These are phyloP conservation scores for Ormosia emarginata DNA, from an alignment of 306 rosid genomes.

Conservation along the genomic window DNA sequence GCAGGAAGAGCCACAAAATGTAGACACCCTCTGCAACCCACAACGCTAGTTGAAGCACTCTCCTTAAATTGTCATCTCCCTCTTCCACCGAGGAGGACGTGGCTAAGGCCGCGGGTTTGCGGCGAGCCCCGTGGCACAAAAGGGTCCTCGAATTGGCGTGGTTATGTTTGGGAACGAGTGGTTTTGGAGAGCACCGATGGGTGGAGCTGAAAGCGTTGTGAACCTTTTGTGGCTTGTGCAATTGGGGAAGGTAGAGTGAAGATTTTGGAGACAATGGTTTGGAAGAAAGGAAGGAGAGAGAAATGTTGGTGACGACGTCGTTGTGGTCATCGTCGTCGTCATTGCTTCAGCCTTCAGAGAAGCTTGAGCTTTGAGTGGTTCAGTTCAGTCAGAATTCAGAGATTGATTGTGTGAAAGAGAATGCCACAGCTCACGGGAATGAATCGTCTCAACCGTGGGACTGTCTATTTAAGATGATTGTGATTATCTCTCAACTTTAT, in stretches of 20 bases:
- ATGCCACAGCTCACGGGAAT: no score
- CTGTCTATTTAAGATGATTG: no score
- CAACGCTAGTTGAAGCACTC: constrained; percentile 38
- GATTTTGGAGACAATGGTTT: constrained; percentile 20
- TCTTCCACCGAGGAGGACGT: constrained; percentile 17
- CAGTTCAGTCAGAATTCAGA: neutral
- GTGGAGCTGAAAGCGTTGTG: neutral
- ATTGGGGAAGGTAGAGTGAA: constrained; percentile 19
- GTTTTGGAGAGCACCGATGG: neutral
- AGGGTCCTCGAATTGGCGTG: constrained; percentile 11
- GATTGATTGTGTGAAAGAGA: no score
- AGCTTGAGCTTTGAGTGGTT: constrained; percentile 31
- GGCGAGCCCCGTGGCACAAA: constrained; percentile 38
- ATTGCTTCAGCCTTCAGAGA: neutral
- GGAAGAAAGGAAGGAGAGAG: constrained; percentile 18
- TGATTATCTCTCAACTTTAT: no score
- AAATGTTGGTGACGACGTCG: constrained; percentile 35
- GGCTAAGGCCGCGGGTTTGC: constrained; percentile 30
- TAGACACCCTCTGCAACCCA: constrained; percentile 73
- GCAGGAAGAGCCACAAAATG: constrained; percentile 80
- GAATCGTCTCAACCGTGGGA: no score
- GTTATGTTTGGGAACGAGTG: neutral
- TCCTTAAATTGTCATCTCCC: constrained; percentile 23
- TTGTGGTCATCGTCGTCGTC: constrained; percentile 16
- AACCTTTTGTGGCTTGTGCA: constrained; percentile 5